Percentiles rank a stretch among this genome's conserved stretches.
phyloP scores from a whole-genome alignment of 2,329 filamentous ascomycete genomes.

The Fusarium sp. region DNA sequence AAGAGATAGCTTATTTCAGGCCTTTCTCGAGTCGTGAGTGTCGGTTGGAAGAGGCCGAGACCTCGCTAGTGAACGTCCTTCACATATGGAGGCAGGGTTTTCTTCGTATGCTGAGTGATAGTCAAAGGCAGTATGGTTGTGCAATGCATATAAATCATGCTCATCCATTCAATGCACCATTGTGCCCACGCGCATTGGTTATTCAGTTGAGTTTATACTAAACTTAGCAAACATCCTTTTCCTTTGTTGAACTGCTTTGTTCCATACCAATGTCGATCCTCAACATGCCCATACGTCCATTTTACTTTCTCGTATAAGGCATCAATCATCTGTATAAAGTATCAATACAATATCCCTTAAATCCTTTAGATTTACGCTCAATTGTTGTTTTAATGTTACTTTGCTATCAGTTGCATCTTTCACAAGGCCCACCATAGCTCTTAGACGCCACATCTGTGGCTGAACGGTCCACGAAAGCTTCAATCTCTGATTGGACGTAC shows the following conservation, averaged over 20 bases:
- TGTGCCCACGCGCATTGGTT: background rate
- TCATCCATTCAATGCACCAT: too few species aligned
- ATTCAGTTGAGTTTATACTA: background rate
- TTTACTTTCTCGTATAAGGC: too few species aligned
- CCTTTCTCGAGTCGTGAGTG: background rate
- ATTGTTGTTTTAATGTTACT: background rate
- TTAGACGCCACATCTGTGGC: constrained; percentile 25
- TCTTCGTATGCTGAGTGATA: background rate
- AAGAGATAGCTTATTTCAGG: background rate
- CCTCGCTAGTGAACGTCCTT: background rate
- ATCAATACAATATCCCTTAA: background rate
- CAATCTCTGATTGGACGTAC: constrained; percentile 36
- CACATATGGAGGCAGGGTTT: too few species aligned
- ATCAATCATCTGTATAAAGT: background rate
- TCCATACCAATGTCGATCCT: too few species aligned
- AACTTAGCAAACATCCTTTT: background rate
- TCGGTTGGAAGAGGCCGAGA: constrained; percentile 2
- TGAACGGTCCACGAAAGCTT: fast-evolving
- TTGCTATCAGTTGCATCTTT: background rate
- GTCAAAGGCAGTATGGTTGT: too few species aligned
- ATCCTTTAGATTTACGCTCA: background rate
- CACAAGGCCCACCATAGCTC: background rate
- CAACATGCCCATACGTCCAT: too few species aligned
- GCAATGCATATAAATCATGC: too few species aligned
- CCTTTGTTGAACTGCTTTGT: background rate